Evolutionary conservation across 164 flowering plant species (phyloP).

Genomic region (Macadamia tetraphylla): DNA sequence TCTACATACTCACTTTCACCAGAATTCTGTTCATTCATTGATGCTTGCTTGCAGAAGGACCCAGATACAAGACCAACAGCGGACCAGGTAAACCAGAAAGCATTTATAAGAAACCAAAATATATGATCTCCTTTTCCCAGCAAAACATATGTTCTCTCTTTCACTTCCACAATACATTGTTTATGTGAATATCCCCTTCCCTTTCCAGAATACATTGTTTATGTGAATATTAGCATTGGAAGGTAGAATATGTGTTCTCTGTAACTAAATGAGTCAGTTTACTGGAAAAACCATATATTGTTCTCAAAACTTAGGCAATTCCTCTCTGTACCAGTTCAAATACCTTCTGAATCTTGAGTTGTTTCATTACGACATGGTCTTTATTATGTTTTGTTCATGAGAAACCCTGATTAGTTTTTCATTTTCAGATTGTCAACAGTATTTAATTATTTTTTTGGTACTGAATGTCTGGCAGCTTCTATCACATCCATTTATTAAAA

Average conservation of each 20-base stretch:
- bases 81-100: slow-evolving; percentile 54
- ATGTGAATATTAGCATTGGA: neutral
- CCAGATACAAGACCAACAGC: slow-evolving; percentile 93
- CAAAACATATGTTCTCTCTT: neutral
- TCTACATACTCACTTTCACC: slow-evolving; percentile 62
- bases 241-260: neutral
- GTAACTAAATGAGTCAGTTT: neutral
- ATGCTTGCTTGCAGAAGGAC: slow-evolving; percentile 85
- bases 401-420: neutral
- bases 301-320: neutral
- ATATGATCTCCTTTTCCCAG: neutral
- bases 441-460: neutral
- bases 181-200: neutral
- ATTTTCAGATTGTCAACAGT: neutral
- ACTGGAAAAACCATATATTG: neutral
- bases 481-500: slow-evolving; percentile 81
- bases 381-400: neutral
- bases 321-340: neutral
- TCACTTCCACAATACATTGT: neutral
- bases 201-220: neutral
- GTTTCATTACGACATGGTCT: neutral
- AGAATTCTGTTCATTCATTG: slow-evolving; percentile 87
- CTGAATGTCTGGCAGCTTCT: slow-evolving; percentile 61
- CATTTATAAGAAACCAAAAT: too few species aligned
- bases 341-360: neutral